phyloP scores from a whole-genome alignment of 192 early-diverging fungal species.

The Rhizoclosmatium globosum region DNA sequence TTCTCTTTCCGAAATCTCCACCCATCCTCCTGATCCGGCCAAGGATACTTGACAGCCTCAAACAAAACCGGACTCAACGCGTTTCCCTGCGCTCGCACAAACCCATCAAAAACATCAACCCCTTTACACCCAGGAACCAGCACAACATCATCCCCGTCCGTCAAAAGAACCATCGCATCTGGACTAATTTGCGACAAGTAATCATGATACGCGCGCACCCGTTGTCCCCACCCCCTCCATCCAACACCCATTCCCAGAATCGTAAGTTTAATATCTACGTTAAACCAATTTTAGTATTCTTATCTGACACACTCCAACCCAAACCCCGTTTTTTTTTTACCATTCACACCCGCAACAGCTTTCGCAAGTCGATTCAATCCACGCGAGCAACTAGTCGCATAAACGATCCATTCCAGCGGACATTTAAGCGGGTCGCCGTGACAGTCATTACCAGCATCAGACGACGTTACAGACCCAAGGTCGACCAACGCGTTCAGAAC shows the following conservation, averaged over 20 bases:
- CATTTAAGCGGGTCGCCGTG: constrained; percentile 1
- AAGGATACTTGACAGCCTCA: constrained; percentile 32
- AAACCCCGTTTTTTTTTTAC: background rate
- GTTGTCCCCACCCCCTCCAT: constrained; percentile 42
- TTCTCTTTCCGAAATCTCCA: background rate
- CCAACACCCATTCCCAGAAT: constrained; percentile 29
- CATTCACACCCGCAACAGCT: background rate
- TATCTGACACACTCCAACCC: background rate
- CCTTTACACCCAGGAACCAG: constrained; percentile 18
- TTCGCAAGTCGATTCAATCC: constrained; percentile 37
- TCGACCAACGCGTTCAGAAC: background rate
- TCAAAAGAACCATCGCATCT: constrained; percentile 27
- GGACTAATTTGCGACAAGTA: constrained; percentile 24
- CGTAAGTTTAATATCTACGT: constrained; percentile 24
- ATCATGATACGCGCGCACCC: constrained; percentile 39
- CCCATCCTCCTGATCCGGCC: constrained; percentile 25
- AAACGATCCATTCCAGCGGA: constrained; percentile 41
- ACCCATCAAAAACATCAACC: constrained; percentile 21
- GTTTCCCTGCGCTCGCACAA: background rate
- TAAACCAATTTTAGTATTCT: background rate
- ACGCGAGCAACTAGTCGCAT: constrained; percentile 30
- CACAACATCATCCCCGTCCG: constrained; percentile 42
- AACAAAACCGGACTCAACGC: constrained; percentile 33
- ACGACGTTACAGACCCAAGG: background rate
- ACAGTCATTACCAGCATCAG: background rate